phyloP scores from a whole-genome alignment of 2,329 filamentous ascomycete genomes.

The Daldinia sp. region DNA sequence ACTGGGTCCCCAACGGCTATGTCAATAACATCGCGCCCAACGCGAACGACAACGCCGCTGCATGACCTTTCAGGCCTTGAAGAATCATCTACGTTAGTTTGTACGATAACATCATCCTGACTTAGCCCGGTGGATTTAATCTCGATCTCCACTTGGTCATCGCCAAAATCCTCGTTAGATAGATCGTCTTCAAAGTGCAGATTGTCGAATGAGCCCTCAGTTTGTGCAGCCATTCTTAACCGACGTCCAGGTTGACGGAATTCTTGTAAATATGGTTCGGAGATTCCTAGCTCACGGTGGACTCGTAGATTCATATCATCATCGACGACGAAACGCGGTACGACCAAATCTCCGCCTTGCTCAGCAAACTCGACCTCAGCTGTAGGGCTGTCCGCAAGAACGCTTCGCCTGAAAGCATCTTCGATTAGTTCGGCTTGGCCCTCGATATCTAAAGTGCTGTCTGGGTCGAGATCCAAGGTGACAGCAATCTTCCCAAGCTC shows the following conservation, averaged over 20 bases:
- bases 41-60: slow-evolving; percentile 30
- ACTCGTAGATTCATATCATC: slow-evolving; percentile 39
- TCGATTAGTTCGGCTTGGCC: slow-evolving; percentile 35
- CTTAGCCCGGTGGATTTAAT: slow-evolving; percentile 29
- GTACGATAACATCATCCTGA: slow-evolving; percentile 22
- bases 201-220: slow-evolving; percentile 20
- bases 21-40: slow-evolving; percentile 22
- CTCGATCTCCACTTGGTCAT: slow-evolving; percentile 33
- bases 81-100: neutral
- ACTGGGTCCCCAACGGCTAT: slow-evolving; percentile 26
- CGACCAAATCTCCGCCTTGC: slow-evolving; percentile 34
- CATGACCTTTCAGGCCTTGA: slow-evolving; percentile 28
- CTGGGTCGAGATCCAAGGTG: slow-evolving; percentile 44
- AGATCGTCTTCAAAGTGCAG: slow-evolving; percentile 34
- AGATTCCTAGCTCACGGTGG: slow-evolving; percentile 34
- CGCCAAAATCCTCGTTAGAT: slow-evolving; percentile 10
- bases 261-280: slow-evolving; percentile 37
- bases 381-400: slow-evolving; percentile 18
- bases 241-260: slow-evolving; percentile 24
- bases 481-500: slow-evolving; percentile 39
- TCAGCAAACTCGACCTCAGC: slow-evolving; percentile 38
- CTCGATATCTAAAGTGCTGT: slow-evolving; percentile 28
- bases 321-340: slow-evolving; percentile 36
- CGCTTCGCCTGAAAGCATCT: slow-evolving; percentile 30
- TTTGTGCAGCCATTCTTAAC: slow-evolving; percentile 25